Base-by-base conservation (phyloP, 2,329 filamentous ascomycete species). In the Huntiella moniliformis region DNA sequence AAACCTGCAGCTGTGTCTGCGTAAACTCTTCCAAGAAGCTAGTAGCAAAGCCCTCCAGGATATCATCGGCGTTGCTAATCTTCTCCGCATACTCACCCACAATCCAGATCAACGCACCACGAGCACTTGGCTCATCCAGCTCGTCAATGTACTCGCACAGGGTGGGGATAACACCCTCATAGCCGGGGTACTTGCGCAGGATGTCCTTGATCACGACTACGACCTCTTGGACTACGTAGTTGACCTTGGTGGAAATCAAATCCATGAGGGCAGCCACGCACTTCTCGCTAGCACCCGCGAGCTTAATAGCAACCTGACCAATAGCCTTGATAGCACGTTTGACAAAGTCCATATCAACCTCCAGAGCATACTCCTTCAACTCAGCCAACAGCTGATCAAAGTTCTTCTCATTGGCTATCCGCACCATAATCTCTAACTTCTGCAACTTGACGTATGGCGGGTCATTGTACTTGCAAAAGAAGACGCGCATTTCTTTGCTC, bases 401-500 rank as follows among this genome's bases (percentile, higher is more conserved):
- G 58, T 96, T 98, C 58, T 80, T 82, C 54, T 95, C 87, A 63
- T 95, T 96, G 51, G 88, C 85, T 77, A 98, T 96, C 61, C 91
- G 79, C 41, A 98, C 88, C 91, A 98, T 96, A 52, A 96, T 96
- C 60, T 98, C 91, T 42, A 98, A 74, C 60, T 98, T 98, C 59
- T 94, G 82, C 50, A 98, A 77, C 63, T 98, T 98, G 56, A 98
- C 79, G 60, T 98, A 98, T 16, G 86, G 86, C 1, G 91, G 88
- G 55, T 98, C 91, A 59, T 96, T 96, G 67, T 98, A 98, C 65
- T 98, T 98, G 79, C 91, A 98, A 67, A 98, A 98, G 67, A 98
- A 98, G 6, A 98, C 91, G 38, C 91, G 77, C 56, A 98, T 77
- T 62, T 98, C 91, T 62, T 96, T 96, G 69, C 84, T 93, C 7